Evolutionary conservation across 2,329 filamentous ascomycete genomes (phyloP).

Genomic region (Colletotrichum lupini): DNA sequence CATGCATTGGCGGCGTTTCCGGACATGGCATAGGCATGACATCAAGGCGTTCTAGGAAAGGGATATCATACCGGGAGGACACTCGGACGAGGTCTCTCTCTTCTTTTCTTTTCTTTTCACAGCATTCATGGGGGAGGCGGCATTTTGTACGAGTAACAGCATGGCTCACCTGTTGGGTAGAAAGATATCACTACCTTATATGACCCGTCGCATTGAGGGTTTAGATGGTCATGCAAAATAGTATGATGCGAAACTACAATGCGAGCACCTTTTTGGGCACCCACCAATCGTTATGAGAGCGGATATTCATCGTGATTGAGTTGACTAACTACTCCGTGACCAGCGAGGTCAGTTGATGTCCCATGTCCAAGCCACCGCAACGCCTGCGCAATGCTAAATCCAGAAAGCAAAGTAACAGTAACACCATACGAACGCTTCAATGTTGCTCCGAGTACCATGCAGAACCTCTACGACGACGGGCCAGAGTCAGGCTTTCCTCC

Average conservation of each 20-base stretch:
- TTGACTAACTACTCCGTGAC: background rate
- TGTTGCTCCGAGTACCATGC: background rate
- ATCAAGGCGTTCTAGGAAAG: constrained; percentile 23
- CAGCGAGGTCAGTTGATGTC: background rate
- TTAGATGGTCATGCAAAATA: background rate
- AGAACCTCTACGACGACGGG: constrained; percentile 9
- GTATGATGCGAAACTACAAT: background rate
- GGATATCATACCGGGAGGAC: constrained; percentile 5
- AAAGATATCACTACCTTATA: background rate
- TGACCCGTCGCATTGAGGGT: background rate
- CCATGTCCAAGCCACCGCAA: constrained; percentile 1
- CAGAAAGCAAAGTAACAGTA: background rate
- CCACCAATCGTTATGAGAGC: background rate
- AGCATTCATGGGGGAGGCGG: constrained; percentile 18
- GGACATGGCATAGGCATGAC: constrained; percentile 19
- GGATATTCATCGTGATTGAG: background rate
- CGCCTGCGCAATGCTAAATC: constrained; percentile 28
- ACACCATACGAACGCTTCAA: background rate
- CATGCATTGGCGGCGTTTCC: constrained; percentile 28
- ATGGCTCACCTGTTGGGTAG: constrained; percentile 7
- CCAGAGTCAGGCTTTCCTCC: constrained; percentile 34
- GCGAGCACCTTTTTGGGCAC: too few relatives aligned
- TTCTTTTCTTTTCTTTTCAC: constrained; percentile 9
- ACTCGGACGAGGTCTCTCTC: constrained; percentile 3
- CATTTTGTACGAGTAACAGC: background rate